Evolutionary conservation across 495 filamentous ascomycete species (phyloP).

Genomic region (Xylaria curta): DNA sequence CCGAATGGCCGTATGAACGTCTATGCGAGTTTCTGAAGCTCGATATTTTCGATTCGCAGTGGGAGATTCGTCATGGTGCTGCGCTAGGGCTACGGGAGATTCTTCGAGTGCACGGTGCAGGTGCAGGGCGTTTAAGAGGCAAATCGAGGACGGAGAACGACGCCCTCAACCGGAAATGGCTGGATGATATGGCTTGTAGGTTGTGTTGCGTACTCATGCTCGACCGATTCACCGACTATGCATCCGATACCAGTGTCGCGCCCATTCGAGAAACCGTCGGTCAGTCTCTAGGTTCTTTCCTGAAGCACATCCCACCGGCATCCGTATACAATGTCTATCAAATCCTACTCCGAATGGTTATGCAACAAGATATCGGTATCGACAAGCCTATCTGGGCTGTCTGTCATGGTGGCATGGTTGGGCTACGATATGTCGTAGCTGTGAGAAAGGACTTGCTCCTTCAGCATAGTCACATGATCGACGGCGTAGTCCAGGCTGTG

Average conservation of each 20-base stretch:
- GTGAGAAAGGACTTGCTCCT: conserved; percentile 91
- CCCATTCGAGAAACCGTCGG: conserved; percentile 96
- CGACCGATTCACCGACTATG: conserved; percentile 96
- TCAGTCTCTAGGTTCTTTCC: conserved; percentile 88
- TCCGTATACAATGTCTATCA: conserved; percentile 83
- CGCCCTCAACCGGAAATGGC: conserved; percentile 77
- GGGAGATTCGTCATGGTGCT: conserved; percentile 97
- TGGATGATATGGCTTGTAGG: conserved; percentile 91
- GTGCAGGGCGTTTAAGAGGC: conserved; percentile 80
- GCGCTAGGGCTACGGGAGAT: conserved; percentile 95
- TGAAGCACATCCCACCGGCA: conserved; percentile 75
- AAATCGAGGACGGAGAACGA: conserved; percentile 78
- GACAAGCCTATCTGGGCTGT: conserved; percentile 84
- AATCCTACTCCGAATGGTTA: conserved; percentile 84
- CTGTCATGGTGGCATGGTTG: conserved; percentile 98
- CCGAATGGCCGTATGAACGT: conserved; percentile 93
- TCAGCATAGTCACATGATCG: conserved; percentile 81
- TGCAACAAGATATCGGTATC: conserved; percentile 80
- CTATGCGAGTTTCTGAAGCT: conserved; percentile 92
- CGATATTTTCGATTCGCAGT: conserved; percentile 91
- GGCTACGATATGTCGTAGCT: conserved; percentile 90
- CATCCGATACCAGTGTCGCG: conserved; percentile 94
- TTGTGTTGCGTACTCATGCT: conserved; percentile 95
- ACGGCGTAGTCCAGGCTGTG: conserved; percentile 88
- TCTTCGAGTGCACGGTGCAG: conserved; percentile 86